Evolutionary conservation across 2,329 filamentous ascomycete species (phyloP).

Genomic region (Talaromyces sp.): DNA sequence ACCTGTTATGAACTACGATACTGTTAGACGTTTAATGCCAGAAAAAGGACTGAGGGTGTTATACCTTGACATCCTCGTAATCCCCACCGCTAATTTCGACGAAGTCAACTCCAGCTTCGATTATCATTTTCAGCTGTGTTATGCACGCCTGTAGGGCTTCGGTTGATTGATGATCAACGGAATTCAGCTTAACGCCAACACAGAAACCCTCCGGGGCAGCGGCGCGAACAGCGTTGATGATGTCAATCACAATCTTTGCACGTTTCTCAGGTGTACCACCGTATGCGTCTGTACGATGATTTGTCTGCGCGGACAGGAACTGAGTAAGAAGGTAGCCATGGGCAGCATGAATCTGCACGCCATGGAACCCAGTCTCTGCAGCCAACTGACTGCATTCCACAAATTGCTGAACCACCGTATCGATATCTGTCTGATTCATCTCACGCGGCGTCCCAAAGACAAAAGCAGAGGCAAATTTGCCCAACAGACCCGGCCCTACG

Average conservation of each 20-base stretch:
- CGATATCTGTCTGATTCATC: slow-evolving; percentile 55
- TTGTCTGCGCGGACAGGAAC: slow-evolving; percentile 41
- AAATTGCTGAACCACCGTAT: slow-evolving; percentile 52
- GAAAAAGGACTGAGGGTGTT: neutral
- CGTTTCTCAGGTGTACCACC: slow-evolving; percentile 47
- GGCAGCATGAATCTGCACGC: slow-evolving; percentile 52
- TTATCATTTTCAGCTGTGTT: slow-evolving; percentile 52
- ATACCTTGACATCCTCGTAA: slow-evolving; percentile 52
- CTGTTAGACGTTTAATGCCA: neutral
- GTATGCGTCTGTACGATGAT: slow-evolving; percentile 48
- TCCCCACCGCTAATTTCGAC: slow-evolving; percentile 63
- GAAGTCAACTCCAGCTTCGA: slow-evolving; percentile 53
- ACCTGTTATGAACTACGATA: slow-evolving; percentile 35
- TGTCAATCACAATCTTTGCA: slow-evolving; percentile 44
- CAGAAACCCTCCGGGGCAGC: slow-evolving; percentile 43
- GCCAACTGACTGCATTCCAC: slow-evolving; percentile 51
- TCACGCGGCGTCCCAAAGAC: slow-evolving; percentile 52
- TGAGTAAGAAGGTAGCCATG: slow-evolving; percentile 49
- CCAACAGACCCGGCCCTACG: slow-evolving; percentile 37
- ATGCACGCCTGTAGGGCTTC: slow-evolving; percentile 48
- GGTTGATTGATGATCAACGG: slow-evolving; percentile 42
- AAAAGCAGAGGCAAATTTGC: slow-evolving; percentile 30
- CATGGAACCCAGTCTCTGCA: slow-evolving; percentile 51
- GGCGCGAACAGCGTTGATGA: slow-evolving; percentile 42
- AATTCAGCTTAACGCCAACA: slow-evolving; percentile 52